Base-by-base conservation (phyloP, 2,329 filamentous ascomycete species). In the Sporothrix luriei region DNA sequence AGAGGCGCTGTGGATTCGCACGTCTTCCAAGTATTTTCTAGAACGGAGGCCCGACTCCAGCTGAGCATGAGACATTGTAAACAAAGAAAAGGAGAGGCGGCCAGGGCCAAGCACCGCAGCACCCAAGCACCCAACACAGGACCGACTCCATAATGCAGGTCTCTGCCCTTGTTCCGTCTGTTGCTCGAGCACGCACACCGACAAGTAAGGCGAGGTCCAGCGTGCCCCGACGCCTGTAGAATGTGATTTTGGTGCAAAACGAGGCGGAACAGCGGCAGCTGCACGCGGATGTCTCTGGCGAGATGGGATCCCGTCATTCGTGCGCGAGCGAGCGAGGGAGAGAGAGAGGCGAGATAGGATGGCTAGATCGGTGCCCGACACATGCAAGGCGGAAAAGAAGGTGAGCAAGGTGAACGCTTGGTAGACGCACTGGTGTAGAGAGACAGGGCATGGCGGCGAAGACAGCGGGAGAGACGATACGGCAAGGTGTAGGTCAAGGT, bases 11-110 rank as follows among this genome's bases (percentile, higher is more conserved):
- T 33, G 33, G 29, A 9, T 24, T 66, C 26, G 48, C 48, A 48
- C 10, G 21, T 59, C 54, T 59, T 61, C 52, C 54, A 59, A 24
- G 21, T 49, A 55, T 70, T 64, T 70, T 67, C 64, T 54, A 70
- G 65, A 67, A 68, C 55, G 33, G 55, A 62, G 43, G 68, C 46
- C 69, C 57, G 57, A 64, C 57, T 55, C 64, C 38, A 29, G 26
- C 14, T 13, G 43, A 26, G n/a, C 49, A 57, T 68, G 66, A 65
- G 57, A 70, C 65, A 70, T 46, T 21, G 38, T 68, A 54, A 29
- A 70, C 69, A 70, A 70, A 70, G 48, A 55, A 62, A 21, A 9
- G 24, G 65, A 57, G 65, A 19, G 61, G 43, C 19, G 65, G 24
- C 24, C 33, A 51, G n/a, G 26, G 26, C 19, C 29, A 67, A 43